These are phyloP conservation scores for Penicillium ucsense DNA, from an alignment of 495 filamentous ascomycete species.

Conservation along the genomic window DNA sequence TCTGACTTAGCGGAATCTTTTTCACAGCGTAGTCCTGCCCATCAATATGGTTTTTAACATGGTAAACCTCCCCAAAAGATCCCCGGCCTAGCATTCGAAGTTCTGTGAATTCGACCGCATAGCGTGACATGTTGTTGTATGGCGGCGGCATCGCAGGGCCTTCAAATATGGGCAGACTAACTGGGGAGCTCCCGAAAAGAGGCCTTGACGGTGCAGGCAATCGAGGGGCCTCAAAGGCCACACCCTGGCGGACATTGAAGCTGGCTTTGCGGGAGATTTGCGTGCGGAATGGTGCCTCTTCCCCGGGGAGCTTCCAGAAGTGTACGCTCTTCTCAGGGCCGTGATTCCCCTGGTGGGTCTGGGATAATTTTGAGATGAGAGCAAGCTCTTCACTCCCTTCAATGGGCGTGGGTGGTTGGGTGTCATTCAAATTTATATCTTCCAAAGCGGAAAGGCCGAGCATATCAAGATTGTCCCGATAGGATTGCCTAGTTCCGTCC, in stretches of 20 bases:
- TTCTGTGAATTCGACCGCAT: constrained; percentile 34
- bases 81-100: constrained; percentile 39
- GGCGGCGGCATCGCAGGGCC: constrained; percentile 9
- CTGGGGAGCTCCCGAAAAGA: constrained; percentile 27
- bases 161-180: constrained; percentile 25
- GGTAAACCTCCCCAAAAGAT: constrained; percentile 44
- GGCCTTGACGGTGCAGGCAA: constrained; percentile 16
- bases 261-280: constrained; percentile 11
- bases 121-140: constrained; percentile 24
- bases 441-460: constrained; percentile 31
- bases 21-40: constrained; percentile 44
- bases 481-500: constrained; percentile 28
- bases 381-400: constrained; percentile 14
- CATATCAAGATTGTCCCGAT: constrained; percentile 34
- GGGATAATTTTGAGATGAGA: constrained; percentile 7
- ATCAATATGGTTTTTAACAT: constrained; percentile 42
- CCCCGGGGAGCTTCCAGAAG: constrained; percentile 4
- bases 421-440: constrained; percentile 21
- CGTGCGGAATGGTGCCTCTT: constrained; percentile 8
- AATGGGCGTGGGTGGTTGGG: constrained; percentile 7
- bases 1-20: constrained; percentile 42
- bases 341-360: constrained; percentile 1
- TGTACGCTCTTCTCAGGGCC: constrained; percentile 3
- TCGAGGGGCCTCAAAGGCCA: constrained; percentile 14
- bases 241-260: constrained; percentile 12